Conservation (phyloP, 2,329 filamentous ascomycete genomes). For the Sarocladium strictum region DNA sequence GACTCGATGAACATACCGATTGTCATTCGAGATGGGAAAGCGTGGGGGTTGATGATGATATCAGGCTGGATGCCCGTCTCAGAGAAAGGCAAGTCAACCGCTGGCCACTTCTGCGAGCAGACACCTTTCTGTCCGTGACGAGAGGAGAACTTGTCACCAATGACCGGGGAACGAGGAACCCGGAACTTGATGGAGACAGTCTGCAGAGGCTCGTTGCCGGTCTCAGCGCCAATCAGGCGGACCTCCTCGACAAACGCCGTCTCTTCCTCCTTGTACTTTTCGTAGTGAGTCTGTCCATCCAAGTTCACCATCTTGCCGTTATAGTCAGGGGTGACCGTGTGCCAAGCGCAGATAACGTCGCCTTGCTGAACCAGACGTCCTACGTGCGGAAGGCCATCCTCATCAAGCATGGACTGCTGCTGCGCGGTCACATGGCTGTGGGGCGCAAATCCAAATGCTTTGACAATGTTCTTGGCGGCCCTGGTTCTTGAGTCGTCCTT, state of each 20-base stretch:
- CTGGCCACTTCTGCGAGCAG: slow-evolving; percentile 90
- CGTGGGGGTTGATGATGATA: slow-evolving; percentile 98
- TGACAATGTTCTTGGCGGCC: slow-evolving; percentile 63
- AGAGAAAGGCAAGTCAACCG: slow-evolving; percentile 90
- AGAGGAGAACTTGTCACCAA: slow-evolving; percentile 98
- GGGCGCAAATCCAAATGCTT: slow-evolving; percentile 88
- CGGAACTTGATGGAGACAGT: slow-evolving; percentile 89
- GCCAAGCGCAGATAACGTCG: slow-evolving; percentile 81
- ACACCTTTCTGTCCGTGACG: slow-evolving; percentile 98
- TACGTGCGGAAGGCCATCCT: slow-evolving; percentile 79
- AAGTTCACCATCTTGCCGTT: slow-evolving; percentile 75
- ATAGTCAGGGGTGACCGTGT: slow-evolving; percentile 78
- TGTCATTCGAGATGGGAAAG: slow-evolving; percentile 98
- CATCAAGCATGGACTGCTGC: slow-evolving; percentile 69
- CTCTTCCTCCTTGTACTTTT: slow-evolving; percentile 93
- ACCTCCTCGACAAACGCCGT: slow-evolving; percentile 88
- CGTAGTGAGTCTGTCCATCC: slow-evolving; percentile 78
- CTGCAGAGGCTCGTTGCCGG: slow-evolving; percentile 76
- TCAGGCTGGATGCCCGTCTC: slow-evolving; percentile 96
- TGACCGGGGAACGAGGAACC: slow-evolving; percentile 81
- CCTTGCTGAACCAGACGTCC: slow-evolving; percentile 74
- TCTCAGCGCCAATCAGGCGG: slow-evolving; percentile 80
- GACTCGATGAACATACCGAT: slow-evolving; percentile 99
- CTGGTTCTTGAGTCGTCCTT: slow-evolving; percentile 69
- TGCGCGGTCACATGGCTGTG: slow-evolving; percentile 64